Conservation (phyloP, 169 alveolate genomes). For the Perkinsus olseni region DNA sequence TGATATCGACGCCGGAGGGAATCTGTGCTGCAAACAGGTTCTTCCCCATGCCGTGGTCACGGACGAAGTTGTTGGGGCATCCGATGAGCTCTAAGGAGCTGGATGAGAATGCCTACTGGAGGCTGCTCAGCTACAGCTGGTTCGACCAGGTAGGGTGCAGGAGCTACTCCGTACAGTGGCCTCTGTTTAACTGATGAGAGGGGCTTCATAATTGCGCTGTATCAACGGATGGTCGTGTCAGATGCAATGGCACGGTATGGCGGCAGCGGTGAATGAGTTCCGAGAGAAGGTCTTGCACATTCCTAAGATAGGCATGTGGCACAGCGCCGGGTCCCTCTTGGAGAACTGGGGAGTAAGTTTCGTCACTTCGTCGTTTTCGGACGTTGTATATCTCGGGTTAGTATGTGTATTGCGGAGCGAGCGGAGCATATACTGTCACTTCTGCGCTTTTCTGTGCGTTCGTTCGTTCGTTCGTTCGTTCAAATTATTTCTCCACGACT, state of each 20-base stretch:
- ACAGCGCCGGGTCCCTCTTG: not conserved
- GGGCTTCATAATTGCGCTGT: not conserved
- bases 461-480: too few relatives aligned
- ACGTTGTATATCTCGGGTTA: too few relatives aligned
- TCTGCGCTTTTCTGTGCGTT: too few relatives aligned
- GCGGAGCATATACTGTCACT: not conserved
- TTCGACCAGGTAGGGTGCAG: not conserved
- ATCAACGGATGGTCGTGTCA: not conserved
- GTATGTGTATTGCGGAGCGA: too few relatives aligned
- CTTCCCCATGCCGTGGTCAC: constrained; percentile 11
- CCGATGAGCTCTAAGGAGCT: constrained; percentile 1
- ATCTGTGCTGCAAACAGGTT: not conserved
- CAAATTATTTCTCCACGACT: too few relatives aligned
- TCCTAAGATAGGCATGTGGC: not conserved
- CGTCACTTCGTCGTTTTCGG: too few relatives aligned
- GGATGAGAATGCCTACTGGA: not conserved
- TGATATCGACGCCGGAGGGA: too few relatives aligned
- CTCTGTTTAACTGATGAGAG: too few relatives aligned
- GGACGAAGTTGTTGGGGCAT: not conserved
- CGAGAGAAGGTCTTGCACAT: not conserved
- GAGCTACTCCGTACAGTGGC: too few relatives aligned
- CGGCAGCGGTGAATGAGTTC: not conserved
- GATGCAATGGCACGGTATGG: not conserved
- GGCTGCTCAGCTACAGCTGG: not conserved
- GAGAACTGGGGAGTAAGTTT: not conserved